Evolutionary conservation across 148 eudicot species (phyloP).

Genomic region (Simmondsia chinensis): DNA sequence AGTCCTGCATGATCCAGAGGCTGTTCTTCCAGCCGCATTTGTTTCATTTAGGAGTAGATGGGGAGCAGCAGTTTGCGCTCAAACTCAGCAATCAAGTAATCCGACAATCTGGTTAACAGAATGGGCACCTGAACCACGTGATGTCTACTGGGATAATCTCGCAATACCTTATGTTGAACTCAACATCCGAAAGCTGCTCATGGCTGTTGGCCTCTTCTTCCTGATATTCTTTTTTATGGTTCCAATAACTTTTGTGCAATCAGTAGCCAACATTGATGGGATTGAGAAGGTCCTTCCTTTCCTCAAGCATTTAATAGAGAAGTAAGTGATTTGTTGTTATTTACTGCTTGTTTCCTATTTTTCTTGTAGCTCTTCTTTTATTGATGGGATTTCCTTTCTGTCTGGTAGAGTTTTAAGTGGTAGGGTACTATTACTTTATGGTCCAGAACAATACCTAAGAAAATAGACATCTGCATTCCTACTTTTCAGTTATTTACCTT

Average conservation of each 20-base stretch:
- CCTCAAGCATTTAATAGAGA: constrained; percentile 40
- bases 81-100: constrained; percentile 83
- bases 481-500: too few species aligned
- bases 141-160: constrained; percentile 86
- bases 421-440: too few species aligned
- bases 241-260: constrained; percentile 87
- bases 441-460: too few species aligned
- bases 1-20: constrained; percentile 61
- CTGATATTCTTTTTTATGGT: constrained; percentile 91
- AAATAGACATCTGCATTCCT: too few species aligned
- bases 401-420: too few species aligned
- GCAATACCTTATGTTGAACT: constrained; percentile 82
- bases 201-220: constrained; percentile 73
- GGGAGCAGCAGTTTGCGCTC: constrained; percentile 99
- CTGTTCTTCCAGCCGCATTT: constrained; percentile 91
- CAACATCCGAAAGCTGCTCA: constrained; percentile 52
- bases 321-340: constrained; percentile 35
- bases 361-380: neutral
- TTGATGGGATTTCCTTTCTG: too few species aligned
- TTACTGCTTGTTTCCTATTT: neutral
- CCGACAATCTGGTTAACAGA: constrained; percentile 88
- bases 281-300: constrained; percentile 83
- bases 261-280: constrained; percentile 83
- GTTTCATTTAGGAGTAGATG: constrained; percentile 87
- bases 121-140: constrained; percentile 98